Evolutionary conservation across 2,329 filamentous ascomycete genomes (phyloP).

Genomic region (Boeremia lycopersici): DNA sequence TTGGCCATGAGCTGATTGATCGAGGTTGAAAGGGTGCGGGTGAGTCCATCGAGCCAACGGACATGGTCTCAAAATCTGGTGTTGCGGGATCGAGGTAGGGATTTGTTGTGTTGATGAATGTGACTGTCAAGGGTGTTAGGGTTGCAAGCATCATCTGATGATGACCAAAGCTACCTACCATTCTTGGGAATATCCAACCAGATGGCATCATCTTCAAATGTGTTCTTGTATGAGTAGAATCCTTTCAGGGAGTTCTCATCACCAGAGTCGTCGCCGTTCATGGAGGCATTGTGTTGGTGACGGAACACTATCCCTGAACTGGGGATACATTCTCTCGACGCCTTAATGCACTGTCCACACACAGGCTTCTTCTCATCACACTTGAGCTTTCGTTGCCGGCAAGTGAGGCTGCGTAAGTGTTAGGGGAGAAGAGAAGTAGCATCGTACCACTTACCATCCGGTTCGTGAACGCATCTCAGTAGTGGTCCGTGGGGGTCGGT

Average conservation of each 20-base stretch:
- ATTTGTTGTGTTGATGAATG: slow-evolving; percentile 67
- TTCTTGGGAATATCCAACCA: slow-evolving; percentile 68
- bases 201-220: slow-evolving; percentile 64
- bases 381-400: slow-evolving; percentile 67
- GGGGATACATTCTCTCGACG: slow-evolving; percentile 64
- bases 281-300: slow-evolving; percentile 72
- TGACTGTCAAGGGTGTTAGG: slow-evolving; percentile 51
- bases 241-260: slow-evolving; percentile 59
- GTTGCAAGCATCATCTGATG: not conserved
- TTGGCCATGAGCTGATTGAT: slow-evolving; percentile 34
- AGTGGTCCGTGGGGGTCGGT: slow-evolving; percentile 22
- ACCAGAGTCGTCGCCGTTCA: slow-evolving; percentile 60
- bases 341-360: slow-evolving; percentile 67
- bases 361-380: slow-evolving; percentile 67
- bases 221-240: slow-evolving; percentile 71
- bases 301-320: slow-evolving; percentile 69
- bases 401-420: slow-evolving; percentile 52
- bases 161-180: slow-evolving; percentile 47
- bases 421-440: not conserved
- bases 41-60: slow-evolving; percentile 40
- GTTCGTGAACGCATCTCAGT: slow-evolving; percentile 48
- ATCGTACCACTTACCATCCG: slow-evolving; percentile 42
- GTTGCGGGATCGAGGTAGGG: slow-evolving; percentile 60
- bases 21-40: slow-evolving; percentile 39
- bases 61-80: slow-evolving; percentile 44